A percentile compares a stretch with the other conserved stretches of the same genome.
phyloP scores from a whole-genome alignment of 1,139 yeast genomes.

The Suhomyces guaymorum region DNA sequence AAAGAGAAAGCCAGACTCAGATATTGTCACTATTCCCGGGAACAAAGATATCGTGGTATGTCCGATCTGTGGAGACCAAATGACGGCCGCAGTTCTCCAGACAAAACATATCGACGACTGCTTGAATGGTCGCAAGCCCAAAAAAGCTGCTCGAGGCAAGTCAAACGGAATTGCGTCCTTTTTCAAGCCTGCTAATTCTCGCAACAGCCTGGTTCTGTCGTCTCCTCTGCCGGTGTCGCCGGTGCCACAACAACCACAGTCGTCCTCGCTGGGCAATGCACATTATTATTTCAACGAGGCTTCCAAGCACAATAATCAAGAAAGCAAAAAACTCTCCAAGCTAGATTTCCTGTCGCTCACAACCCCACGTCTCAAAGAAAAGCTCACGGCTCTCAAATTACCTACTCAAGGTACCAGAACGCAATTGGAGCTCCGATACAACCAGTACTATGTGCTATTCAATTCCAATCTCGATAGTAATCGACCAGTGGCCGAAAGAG shows the following conservation, averaged over 20 bases:
- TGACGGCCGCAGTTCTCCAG: slow-evolving; percentile 62
- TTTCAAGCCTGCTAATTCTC: slow-evolving; percentile 25
- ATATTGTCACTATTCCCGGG: slow-evolving; percentile 15
- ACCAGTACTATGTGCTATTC: slow-evolving; percentile 76
- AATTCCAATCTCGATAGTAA: slow-evolving; percentile 83
- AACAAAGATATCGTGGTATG: slow-evolving; percentile 50
- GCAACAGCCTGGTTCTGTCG: no score
- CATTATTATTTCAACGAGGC: slow-evolving; percentile 37
- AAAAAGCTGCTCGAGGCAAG: slow-evolving; percentile 5
- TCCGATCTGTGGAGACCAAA: slow-evolving; percentile 64
- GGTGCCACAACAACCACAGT: no score
- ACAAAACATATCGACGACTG: slow-evolving; percentile 72
- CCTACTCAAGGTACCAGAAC: slow-evolving; percentile 63
- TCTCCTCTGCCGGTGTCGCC: slow-evolving; percentile 6
- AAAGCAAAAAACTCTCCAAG: slow-evolving; percentile 49
- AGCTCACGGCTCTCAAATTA: slow-evolving; percentile 54
- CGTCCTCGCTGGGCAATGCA: slow-evolving; percentile 21
- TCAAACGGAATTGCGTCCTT: slow-evolving; percentile 35
- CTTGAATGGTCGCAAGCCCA: slow-evolving; percentile 35
- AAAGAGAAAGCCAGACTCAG: slow-evolving; percentile 8
- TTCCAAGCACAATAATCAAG: slow-evolving; percentile 28
- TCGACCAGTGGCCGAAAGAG: slow-evolving; percentile 58
- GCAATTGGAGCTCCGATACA: slow-evolving; percentile 69
- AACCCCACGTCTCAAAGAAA: slow-evolving; percentile 62
- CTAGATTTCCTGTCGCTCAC: slow-evolving; percentile 62